Evolutionary conservation across 257 asterid species (phyloP).

Genomic region (Gardenia jasminoides): DNA sequence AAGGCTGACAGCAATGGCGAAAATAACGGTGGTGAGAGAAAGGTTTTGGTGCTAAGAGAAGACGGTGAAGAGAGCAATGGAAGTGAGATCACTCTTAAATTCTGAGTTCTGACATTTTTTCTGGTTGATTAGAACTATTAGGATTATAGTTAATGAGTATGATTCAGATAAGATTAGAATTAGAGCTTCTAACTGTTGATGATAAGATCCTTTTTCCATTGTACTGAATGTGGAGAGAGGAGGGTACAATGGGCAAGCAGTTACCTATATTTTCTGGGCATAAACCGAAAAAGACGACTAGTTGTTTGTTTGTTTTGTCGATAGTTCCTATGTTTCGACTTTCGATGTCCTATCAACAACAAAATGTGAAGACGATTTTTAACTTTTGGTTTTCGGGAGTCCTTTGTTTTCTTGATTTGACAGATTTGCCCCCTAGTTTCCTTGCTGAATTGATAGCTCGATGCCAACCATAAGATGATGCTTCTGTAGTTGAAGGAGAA

Average conservation of each 20-base stretch:
- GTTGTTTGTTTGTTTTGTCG: conserved; percentile 10
- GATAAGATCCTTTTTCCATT: neutral
- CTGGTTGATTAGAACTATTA: conserved; percentile 4
- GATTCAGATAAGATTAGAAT: neutral
- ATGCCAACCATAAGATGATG: neutral
- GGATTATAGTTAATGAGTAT: neutral
- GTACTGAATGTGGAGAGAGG: neutral
- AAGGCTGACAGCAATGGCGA: conserved; percentile 73
- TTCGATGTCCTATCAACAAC: neutral
- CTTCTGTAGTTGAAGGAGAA: neutral
- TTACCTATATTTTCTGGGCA: neutral
- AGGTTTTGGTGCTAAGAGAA: conserved; percentile 29
- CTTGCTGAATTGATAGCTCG: neutral
- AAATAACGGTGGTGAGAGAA: conserved; percentile 48
- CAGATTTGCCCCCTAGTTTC: neutral
- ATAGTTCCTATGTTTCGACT: conserved; percentile 1
- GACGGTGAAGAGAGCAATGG: conserved; percentile 62
- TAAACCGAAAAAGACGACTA: neutral
- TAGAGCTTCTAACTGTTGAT: conserved; percentile 6
- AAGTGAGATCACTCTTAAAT: conserved; percentile 59
- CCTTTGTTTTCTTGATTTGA: neutral
- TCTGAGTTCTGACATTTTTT: conserved; percentile 23
- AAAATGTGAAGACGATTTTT: conserved; percentile 11
- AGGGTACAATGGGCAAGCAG: neutral
- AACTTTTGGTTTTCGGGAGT: neutral